phyloP scores from a whole-genome alignment of 2,329 filamentous ascomycete species.

The Septoria linicola region DNA sequence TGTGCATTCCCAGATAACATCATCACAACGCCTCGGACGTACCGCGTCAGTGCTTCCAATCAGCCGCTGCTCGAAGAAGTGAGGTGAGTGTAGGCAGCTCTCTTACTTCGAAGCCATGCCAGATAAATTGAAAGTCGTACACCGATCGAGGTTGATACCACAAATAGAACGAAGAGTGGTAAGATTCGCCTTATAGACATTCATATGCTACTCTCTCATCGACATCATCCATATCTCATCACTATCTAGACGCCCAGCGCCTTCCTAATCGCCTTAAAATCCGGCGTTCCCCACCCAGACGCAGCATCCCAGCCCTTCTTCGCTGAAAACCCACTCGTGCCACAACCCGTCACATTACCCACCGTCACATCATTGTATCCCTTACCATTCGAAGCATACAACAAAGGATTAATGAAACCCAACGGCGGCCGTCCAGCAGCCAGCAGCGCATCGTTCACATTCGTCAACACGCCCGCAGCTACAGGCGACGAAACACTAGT shows the following conservation, averaged over 20 bases:
- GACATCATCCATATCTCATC: too few species aligned
- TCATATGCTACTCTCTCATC: too few species aligned
- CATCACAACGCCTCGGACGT: too few species aligned
- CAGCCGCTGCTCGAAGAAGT: too few species aligned
- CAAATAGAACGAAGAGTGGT: too few species aligned
- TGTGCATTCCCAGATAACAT: too few species aligned
- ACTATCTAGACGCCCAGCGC: conserved; percentile 19
- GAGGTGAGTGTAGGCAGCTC: too few species aligned
- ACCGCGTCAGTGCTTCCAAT: too few species aligned
- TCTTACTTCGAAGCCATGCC: too few species aligned
- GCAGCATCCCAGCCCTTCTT: conserved; percentile 31
- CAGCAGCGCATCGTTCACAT: conserved; percentile 63
- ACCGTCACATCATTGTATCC: conserved; percentile 53
- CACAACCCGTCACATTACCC: conserved; percentile 43
- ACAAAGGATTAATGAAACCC: conserved; percentile 62
- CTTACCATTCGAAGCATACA: conserved; percentile 51
- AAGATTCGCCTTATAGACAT: too few species aligned
- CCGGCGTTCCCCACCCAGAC: conserved; percentile 30
- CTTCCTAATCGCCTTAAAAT: conserved; percentile 25
- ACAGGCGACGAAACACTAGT: conserved; percentile 57
- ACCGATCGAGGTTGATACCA: too few species aligned
- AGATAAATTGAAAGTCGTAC: too few species aligned
- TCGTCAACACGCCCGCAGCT: conserved; percentile 54
- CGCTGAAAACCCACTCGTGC: conserved; percentile 29
- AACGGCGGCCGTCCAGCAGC: conserved; percentile 50